Conservation (phyloP, 495 filamentous ascomycete genomes). For the Letharia columbiana region DNA sequence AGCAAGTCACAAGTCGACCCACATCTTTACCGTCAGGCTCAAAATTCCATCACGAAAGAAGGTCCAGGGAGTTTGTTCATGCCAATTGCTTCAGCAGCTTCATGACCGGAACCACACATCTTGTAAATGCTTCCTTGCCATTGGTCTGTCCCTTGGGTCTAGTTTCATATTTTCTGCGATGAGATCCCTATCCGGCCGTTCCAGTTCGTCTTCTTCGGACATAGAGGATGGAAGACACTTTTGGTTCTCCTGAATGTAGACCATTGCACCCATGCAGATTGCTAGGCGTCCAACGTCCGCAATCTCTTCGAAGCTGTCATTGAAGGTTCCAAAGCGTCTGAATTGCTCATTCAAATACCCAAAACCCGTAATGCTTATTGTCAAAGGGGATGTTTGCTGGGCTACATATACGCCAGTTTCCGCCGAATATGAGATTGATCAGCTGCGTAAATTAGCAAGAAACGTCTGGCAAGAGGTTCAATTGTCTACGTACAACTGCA, state of each 20-base stretch:
- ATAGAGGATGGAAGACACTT: not conserved
- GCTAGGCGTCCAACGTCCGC: not conserved
- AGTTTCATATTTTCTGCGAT: conserved; percentile 14
- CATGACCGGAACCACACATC: conserved; percentile 9
- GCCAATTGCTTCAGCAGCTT: not conserved
- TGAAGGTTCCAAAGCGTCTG: conserved; percentile 8
- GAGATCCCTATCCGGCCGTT: conserved; percentile 6
- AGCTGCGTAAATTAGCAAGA: not conserved
- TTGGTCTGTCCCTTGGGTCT: conserved; percentile 15
- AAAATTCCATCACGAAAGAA: no score
- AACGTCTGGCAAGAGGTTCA: not conserved
- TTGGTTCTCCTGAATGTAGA: not conserved
- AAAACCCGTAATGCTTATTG: not conserved
- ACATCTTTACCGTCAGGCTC: no score
- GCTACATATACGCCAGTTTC: conserved; percentile 8
- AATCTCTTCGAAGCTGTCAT: conserved; percentile 7
- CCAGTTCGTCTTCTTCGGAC: conserved; percentile 6
- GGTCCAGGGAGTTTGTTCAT: no score
- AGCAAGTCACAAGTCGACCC: no score
- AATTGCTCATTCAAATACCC: conserved; percentile 8
- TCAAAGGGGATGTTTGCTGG: conserved; percentile 2
- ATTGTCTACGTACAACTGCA: conserved; percentile 6
- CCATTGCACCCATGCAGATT: not conserved
- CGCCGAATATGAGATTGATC: conserved; percentile 10
- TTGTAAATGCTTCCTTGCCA: conserved; percentile 12